These are phyloP conservation scores for Malassezia nana DNA, from an alignment of 1,284 basidiomycete genomes.

Conservation along the genomic window DNA sequence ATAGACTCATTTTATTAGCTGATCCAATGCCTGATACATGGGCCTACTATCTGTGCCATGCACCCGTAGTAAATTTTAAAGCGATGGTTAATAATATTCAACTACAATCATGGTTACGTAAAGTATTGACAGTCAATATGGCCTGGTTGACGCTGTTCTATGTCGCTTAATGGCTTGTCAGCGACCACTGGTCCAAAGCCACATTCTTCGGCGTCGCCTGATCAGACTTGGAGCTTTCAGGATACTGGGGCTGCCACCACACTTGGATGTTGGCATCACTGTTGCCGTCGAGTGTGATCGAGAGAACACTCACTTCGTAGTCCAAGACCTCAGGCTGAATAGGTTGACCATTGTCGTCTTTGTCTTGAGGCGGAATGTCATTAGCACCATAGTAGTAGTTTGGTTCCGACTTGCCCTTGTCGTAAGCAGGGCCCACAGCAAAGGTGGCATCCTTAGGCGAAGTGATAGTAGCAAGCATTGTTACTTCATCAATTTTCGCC, in stretches of 20 bases:
- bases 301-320: conserved; percentile 65
- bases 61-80: no score
- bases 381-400: conserved; percentile 52
- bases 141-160: neutral
- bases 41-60: no score
- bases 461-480: conserved; percentile 54
- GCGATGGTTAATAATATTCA: no score
- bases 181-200: conserved; percentile 33
- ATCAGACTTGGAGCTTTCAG: conserved; percentile 26
- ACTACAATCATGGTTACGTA: neutral
- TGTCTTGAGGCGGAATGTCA: conserved; percentile 56
- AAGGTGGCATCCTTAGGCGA: conserved; percentile 55
- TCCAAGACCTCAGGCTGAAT: conserved; percentile 16
- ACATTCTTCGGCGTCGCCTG: conserved; percentile 33
- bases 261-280: conserved; percentile 51
- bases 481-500: conserved; percentile 22
- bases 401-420: conserved; percentile 9
- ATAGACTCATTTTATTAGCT: no score
- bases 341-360: neutral
- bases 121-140: neutral
- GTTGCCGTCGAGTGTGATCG: conserved; percentile 56
- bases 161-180: conserved; percentile 35
- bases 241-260: conserved; percentile 47
- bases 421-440: conserved; percentile 17
- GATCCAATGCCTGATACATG: no score